A percentile compares a stretch with the other conserved stretches of the same genome.
Evolutionary conservation across 305 asterid species (phyloP).

Genomic region (Caryopteris hybrid): DNA sequence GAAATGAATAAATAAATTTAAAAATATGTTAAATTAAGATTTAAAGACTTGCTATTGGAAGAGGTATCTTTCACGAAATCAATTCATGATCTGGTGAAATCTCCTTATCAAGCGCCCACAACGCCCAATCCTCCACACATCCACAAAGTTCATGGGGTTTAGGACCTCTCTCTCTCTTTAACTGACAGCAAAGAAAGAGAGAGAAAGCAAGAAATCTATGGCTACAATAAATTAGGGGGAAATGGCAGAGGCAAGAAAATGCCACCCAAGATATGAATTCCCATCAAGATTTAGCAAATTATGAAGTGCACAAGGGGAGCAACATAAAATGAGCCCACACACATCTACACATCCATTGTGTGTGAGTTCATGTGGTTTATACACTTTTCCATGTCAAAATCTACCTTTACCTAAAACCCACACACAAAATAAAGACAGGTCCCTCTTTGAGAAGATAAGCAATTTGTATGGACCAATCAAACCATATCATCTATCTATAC

Average conservation of each 20-base stretch:
- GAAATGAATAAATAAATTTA: not conserved
- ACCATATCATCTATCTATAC: slow-evolving; percentile 8
- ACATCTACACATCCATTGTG: not conserved
- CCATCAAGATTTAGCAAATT: not conserved
- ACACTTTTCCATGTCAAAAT: not conserved
- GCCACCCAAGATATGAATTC: not conserved
- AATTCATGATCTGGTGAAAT: not conserved
- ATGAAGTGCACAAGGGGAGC: not conserved
- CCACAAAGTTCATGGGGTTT: no score
- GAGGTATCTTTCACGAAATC: not conserved
- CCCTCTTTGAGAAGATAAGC: slow-evolving; percentile 3
- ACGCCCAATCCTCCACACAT: not conserved
- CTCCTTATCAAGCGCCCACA: not conserved
- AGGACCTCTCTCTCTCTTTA: not conserved
- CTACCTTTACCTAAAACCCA: slow-evolving; percentile 6
- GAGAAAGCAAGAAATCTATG: not conserved
- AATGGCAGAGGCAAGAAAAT: not conserved
- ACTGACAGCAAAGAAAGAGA: not conserved
- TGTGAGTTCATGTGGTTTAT: no score
- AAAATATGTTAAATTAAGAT: no score
- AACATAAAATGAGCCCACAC: not conserved
- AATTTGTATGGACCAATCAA: slow-evolving; percentile 23
- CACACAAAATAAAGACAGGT: no score
- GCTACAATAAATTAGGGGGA: not conserved
- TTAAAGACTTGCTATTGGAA: not conserved